Conservation (phyloP, 495 filamentous ascomycete genomes). For the Neurospora tetraspora region DNA sequence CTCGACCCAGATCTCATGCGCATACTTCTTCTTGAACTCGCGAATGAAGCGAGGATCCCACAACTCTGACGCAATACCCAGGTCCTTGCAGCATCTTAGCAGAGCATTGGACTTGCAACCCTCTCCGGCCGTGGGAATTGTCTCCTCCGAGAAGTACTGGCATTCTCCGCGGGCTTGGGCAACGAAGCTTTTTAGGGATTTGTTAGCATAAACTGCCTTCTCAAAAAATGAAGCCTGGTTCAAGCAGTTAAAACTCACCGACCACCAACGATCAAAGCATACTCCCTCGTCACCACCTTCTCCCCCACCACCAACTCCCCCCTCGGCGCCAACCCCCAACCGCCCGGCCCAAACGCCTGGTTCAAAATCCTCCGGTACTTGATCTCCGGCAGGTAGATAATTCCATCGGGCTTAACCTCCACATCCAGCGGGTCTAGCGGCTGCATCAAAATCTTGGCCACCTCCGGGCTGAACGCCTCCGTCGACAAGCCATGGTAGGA, state of each 20-base stretch:
- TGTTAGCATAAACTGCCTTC: background rate
- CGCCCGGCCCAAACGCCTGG: constrained; percentile 84
- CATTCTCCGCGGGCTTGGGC: constrained; percentile 91
- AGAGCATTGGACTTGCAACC: constrained; percentile 95
- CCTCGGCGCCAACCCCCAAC: constrained; percentile 85
- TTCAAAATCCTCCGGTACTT: constrained; percentile 94
- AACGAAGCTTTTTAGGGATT: constrained; percentile 53
- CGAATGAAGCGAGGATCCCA: constrained; percentile 94
- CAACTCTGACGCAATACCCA: constrained; percentile 87
- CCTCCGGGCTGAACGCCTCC: constrained; percentile 66
- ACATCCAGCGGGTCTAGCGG: constrained; percentile 64
- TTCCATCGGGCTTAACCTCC: constrained; percentile 94
- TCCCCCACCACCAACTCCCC: constrained; percentile 85
- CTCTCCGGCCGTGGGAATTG: constrained; percentile 93
- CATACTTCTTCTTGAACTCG: constrained; percentile 48
- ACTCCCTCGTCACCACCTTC: constrained; percentile 86
- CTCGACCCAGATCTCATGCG: constrained; percentile 63
- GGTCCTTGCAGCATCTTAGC: constrained; percentile 94
- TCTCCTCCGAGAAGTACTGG: constrained; percentile 84
- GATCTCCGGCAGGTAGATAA: constrained; percentile 95
- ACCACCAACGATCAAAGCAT: constrained; percentile 82
- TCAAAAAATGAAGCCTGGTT: too few species aligned
- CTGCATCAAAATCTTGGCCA: constrained; percentile 57
- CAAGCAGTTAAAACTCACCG: constrained; percentile 46
- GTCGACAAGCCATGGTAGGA: constrained; percentile 84